Conservation (phyloP, 2,329 filamentous ascomycete species). For the Domatiomyces globalis region DNA sequence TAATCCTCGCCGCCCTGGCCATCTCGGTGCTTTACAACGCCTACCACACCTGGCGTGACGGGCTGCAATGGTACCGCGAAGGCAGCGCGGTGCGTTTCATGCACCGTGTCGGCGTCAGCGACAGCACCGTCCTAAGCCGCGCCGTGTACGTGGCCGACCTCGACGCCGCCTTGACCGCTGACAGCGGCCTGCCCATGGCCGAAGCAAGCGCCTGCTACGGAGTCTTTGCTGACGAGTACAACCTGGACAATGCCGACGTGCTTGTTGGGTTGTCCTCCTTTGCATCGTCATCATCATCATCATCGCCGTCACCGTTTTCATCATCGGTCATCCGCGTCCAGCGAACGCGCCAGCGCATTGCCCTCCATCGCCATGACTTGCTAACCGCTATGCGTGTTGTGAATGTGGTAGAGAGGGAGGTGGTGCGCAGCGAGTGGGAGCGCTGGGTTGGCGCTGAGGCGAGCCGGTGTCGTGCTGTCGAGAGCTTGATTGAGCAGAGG, state of each 20-base stretch:
- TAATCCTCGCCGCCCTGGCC: conserved; percentile 56
- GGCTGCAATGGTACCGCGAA: conserved; percentile 72
- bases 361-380: conserved; percentile 73
- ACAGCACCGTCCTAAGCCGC: conserved; percentile 68
- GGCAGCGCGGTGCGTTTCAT: conserved; percentile 69
- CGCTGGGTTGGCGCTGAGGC: conserved; percentile 78
- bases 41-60: conserved; percentile 59
- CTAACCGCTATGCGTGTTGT: conserved; percentile 81
- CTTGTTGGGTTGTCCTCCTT: conserved; percentile 1
- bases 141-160: conserved; percentile 73
- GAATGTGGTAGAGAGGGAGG: conserved; percentile 75
- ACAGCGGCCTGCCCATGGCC: conserved; percentile 12
- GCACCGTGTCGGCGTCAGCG: conserved; percentile 62
- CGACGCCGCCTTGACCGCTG: conserved; percentile 44
- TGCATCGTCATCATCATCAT: conserved; percentile 20
- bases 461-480: conserved; percentile 53
- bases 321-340: conserved; percentile 51
- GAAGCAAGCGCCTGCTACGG: conserved; percentile 27
- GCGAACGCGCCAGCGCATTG: conserved; percentile 68
- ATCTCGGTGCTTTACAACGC: conserved; percentile 60
- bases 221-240: conserved; percentile 30
- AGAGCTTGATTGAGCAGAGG: conserved; percentile 30
- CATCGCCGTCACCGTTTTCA: conserved; percentile 30
- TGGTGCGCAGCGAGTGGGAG: conserved; percentile 80
- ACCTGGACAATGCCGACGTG: conserved; percentile 22